A percentile compares a stretch with the other conserved stretches of the same genome.
Evolutionary conservation across 768 basidiomycete species (phyloP).

Genomic region (Pisolithus tinctorius): DNA sequence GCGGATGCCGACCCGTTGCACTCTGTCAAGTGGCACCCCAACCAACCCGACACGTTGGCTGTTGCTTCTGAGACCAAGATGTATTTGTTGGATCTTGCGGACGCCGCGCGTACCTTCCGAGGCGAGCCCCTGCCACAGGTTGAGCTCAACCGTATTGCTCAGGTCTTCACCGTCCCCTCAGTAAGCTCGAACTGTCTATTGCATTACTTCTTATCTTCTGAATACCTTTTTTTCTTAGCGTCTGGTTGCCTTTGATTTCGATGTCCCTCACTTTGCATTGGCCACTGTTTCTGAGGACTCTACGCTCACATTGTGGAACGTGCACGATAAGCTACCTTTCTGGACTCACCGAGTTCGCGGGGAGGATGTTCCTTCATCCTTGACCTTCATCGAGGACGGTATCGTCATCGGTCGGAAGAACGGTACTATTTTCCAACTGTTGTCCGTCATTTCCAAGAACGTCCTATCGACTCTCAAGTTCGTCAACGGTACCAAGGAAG

Average conservation of each 20-base stretch:
- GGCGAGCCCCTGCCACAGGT: slow-evolving; percentile 63
- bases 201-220: neutral
- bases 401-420: slow-evolving; percentile 79
- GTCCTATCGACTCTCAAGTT: slow-evolving; percentile 78
- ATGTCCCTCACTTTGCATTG: slow-evolving; percentile 66
- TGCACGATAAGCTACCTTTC: slow-evolving; percentile 69
- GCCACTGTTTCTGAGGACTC: slow-evolving; percentile 82
- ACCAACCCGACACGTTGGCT: slow-evolving; percentile 70
- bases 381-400: slow-evolving; percentile 83
- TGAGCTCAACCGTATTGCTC: slow-evolving; percentile 63
- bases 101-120: slow-evolving; percentile 52
- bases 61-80: slow-evolving; percentile 76
- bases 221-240: slow-evolving; percentile 36
- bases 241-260: slow-evolving; percentile 81
- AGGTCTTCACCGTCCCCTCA: slow-evolving; percentile 61
- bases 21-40: slow-evolving; percentile 86
- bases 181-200: slow-evolving; percentile 36
- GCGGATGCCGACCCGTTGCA: slow-evolving; percentile 56
- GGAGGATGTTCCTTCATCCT: slow-evolving; percentile 74
- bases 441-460: slow-evolving; percentile 66
- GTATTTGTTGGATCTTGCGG: slow-evolving; percentile 66
- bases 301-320: slow-evolving; percentile 76
- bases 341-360: slow-evolving; percentile 71
- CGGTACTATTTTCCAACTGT: slow-evolving; percentile 77
- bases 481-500: slow-evolving; percentile 60